Conservation (phyloP, 2,329 filamentous ascomycete species). For the Alternaria sp. region DNA sequence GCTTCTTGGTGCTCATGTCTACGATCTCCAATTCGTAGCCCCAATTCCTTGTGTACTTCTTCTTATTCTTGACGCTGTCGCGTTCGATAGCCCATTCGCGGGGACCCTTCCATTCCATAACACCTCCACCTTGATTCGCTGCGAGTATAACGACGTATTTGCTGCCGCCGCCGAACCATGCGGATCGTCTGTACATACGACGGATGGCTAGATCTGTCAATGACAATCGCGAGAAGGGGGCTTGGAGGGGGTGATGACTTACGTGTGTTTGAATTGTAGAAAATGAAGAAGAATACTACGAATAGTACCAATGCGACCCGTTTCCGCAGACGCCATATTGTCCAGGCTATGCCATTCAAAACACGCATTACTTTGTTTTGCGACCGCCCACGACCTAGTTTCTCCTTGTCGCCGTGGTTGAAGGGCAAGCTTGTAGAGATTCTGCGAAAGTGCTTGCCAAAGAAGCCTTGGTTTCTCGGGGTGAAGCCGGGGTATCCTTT, state of each 20-base stretch:
- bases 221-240: not conserved
- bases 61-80: constrained; percentile 95
- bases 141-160: constrained; percentile 94
- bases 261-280: constrained; percentile 75
- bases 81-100: constrained; percentile 98
- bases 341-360: constrained; percentile 51
- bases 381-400: constrained; percentile 65
- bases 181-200: constrained; percentile 71
- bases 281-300: constrained; percentile 65
- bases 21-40: constrained; percentile 96
- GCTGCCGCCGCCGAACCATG: constrained; percentile 80
- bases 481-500: constrained; percentile 80
- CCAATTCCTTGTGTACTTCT: constrained; percentile 84
- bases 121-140: constrained; percentile 92
- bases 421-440: constrained; percentile 80
- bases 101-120: constrained; percentile 99
- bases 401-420: constrained; percentile 77
- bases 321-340: constrained; percentile 71
- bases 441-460: constrained; percentile 80
- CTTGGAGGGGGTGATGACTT: constrained; percentile 54
- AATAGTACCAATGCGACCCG: constrained; percentile 66
- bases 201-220: constrained; percentile 58
- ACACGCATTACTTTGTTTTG: constrained; percentile 46
- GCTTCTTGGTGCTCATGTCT: constrained; percentile 98
- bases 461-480: constrained; percentile 84